Evolutionary conservation across 805 yeast species (phyloP).

Genomic region (Wickerhamomyces ciferrii): DNA sequence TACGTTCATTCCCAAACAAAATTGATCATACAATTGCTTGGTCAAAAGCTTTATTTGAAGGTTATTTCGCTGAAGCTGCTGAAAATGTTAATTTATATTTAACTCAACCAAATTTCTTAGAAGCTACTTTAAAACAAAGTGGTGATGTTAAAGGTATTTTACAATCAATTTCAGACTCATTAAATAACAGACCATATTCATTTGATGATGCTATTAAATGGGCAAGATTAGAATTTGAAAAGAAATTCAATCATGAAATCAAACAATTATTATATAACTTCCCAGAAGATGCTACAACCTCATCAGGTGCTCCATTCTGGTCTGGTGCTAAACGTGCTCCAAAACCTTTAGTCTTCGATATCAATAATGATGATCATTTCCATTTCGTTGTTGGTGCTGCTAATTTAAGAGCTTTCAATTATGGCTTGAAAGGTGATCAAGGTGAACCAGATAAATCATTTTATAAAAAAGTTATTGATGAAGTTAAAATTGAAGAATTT

Average conservation of each 20-base stretch:
- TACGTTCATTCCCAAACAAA: conserved; percentile 95
- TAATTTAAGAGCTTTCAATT: conserved; percentile 82
- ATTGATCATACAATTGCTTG: conserved; percentile 99
- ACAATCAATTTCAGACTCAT: conserved; percentile 71
- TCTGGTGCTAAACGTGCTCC: conserved; percentile 98
- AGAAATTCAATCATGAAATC: conserved; percentile 79
- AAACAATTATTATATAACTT: conserved; percentile 88
- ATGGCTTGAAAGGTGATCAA: conserved; percentile 77
- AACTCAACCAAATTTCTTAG: conserved; percentile 89
- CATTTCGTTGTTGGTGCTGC: conserved; percentile 87
- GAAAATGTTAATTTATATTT: conserved; percentile 89
- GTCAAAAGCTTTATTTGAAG: conserved; percentile 95
- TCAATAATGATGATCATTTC: conserved; percentile 70
- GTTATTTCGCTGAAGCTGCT: conserved; percentile 84
- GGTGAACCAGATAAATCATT: conserved; percentile 40
- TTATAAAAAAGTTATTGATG: conserved; percentile 50
- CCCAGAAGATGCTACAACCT: conserved; percentile 89
- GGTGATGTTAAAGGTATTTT: conserved; percentile 87
- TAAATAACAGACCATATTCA: conserved; percentile 76
- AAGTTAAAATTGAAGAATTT: conserved; percentile 55
- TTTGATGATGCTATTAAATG: conserved; percentile 94
- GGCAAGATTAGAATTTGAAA: conserved; percentile 90
- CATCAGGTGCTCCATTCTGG: conserved; percentile 94
- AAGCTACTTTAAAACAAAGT: conserved; percentile 83
- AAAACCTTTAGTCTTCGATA: conserved; percentile 72